Evolutionary conservation across 2,329 filamentous ascomycete species (phyloP), one percentile per base, ranked within the genome.

Genomic region (Colletotrichum sp.): DNA sequence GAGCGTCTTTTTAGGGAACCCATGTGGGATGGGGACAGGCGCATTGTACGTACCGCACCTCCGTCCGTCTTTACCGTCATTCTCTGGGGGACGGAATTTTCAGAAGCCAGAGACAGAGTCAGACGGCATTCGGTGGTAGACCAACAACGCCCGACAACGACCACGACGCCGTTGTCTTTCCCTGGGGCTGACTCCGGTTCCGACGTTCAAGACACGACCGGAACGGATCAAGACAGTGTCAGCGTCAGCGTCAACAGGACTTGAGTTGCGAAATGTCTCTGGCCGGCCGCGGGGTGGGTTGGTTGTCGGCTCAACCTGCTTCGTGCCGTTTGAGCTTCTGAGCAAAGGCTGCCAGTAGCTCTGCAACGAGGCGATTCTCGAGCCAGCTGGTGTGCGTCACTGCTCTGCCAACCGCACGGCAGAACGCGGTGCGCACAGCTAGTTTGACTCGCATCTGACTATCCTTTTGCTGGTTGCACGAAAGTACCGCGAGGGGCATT

Each of bases 331-430:
- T 30, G 36, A 48, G 68, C 52, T 36, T 63, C 39, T 68, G 32
- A 36, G 63, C 57, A 65, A 60, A 34, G 44, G 52, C 44, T 48
- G 6, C 44, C 12, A 10, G 44, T 22, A 48, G 44, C 44, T 48
- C 44, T 48, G 34, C 26, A 75, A 64, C 57, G 70, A 73, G 70
- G 57, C 44, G 44, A 60, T 75, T 60, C 59, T 13, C 55, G 48
- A 64, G 36, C 69, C 32, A 63, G 55, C 34, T 68, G 55, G 64
- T 30, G 55, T 73, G 73, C 73, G 64, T 68, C 73, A 75, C 70
- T 72, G 57, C 73, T 64, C 64, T 64, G 57, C 63, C 73, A 75
- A 75, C 73, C 22, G n/a, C 57, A 60, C 59, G 18, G 55, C 68
- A 72, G 24, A 36, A 62, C 24, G 52, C 24, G 22, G 55, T 75